Conservation (phyloP, 1,284 basidiomycete genomes). For the Ceratobasidium sp. region DNA sequence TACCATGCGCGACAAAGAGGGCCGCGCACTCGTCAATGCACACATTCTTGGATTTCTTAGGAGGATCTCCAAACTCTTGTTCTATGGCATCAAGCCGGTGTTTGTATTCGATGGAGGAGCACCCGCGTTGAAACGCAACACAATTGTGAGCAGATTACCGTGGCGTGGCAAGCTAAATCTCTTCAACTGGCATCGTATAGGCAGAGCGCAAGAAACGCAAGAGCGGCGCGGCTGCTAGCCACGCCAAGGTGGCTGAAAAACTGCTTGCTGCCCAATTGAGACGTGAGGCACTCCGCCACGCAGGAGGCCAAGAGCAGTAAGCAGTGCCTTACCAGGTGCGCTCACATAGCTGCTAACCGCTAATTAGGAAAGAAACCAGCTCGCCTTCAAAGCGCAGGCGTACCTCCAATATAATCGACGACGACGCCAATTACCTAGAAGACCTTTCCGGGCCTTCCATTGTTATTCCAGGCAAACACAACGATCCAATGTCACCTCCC, state of each 20-base stretch:
- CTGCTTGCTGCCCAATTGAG: conserved; percentile 94
- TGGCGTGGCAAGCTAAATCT: neutral
- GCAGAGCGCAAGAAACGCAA: conserved; percentile 87
- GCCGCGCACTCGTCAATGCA: conserved; percentile 87
- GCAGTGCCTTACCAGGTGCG: neutral
- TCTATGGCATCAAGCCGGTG: conserved; percentile 95
- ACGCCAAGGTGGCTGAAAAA: conserved; percentile 86
- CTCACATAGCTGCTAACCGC: neutral
- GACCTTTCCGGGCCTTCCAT: conserved; percentile 64
- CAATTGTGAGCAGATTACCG: conserved; percentile 68
- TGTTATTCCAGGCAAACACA: conserved; percentile 54
- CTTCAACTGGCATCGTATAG: conserved; percentile 52
- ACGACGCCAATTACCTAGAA: conserved; percentile 82
- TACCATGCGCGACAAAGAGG: conserved; percentile 98
- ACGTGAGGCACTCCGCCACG: conserved; percentile 83
- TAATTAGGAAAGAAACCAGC: neutral
- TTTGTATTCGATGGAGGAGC: conserved; percentile 98
- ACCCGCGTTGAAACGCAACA: conserved; percentile 83
- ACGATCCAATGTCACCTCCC: conserved; percentile 40
- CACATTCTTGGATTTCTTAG: conserved; percentile 95
- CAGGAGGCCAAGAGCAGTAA: conserved; percentile 7
- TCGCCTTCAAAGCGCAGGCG: neutral
- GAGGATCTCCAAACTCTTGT: conserved; percentile 92
- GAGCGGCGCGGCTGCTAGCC: conserved; percentile 81
- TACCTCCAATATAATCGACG: conserved; percentile 56